phyloP scores from a whole-genome alignment of 129 eudicot species.

The Deinandra increscens region DNA sequence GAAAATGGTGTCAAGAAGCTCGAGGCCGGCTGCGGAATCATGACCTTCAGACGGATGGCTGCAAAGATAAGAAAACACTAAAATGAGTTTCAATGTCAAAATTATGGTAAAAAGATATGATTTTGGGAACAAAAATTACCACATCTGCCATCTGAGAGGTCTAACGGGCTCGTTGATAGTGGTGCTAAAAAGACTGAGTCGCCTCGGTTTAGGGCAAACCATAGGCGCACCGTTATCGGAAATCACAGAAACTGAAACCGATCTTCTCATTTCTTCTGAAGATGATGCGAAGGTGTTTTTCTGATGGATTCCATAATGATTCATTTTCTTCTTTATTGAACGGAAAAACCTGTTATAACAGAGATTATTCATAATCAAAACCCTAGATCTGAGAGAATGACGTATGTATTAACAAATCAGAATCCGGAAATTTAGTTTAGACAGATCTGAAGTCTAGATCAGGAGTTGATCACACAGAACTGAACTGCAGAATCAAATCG shows the following conservation, averaged over 20 bases:
- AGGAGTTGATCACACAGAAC: constrained; percentile 10
- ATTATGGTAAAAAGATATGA: too few species aligned
- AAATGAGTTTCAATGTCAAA: background rate
- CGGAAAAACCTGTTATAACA: constrained; percentile 7
- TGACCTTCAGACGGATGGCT: constrained; percentile 68
- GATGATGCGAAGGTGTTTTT: constrained; percentile 47
- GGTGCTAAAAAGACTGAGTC: constrained; percentile 44
- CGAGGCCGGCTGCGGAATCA: constrained; percentile 81
- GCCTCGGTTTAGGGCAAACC: constrained; percentile 86
- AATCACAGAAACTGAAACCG: constrained; percentile 41
- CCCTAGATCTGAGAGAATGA: constrained; percentile 22
- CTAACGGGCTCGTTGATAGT: constrained; percentile 35
- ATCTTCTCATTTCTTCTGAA: constrained; percentile 51
- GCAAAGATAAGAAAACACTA: background rate
- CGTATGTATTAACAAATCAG: too few species aligned
- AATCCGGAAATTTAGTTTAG: background rate
- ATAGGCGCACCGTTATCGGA: constrained; percentile 50
- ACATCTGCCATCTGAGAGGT: constrained; percentile 67
- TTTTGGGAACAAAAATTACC: too few species aligned
- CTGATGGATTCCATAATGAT: constrained; percentile 68
- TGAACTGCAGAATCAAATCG: background rate
- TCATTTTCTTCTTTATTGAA: constrained; percentile 32
- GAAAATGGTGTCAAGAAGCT: constrained; percentile 83
- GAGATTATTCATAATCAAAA: constrained; percentile 9
- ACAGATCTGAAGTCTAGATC: constrained; percentile 27